Conservation (phyloP, 805 yeast genomes). For the Yamadazyma ubonensis region DNA sequence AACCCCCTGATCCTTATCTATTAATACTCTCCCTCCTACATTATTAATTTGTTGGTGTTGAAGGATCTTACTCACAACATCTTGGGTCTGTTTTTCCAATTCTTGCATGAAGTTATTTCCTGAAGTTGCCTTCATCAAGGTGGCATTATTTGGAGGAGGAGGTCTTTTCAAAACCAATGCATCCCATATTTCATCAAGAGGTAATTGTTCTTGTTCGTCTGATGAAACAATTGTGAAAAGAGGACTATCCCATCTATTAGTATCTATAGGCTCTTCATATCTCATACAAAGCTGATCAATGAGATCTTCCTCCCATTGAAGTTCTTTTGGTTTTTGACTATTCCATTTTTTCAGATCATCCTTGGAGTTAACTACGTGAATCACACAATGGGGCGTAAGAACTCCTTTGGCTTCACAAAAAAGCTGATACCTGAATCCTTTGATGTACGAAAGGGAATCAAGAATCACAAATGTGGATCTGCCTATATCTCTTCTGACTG, state of each 20-base stretch:
- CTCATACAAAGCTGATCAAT: conserved; percentile 73
- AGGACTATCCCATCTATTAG: conserved; percentile 93
- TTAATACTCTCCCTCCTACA: conserved; percentile 50
- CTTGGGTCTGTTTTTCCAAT: conserved; percentile 68
- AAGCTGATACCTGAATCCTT: conserved; percentile 92
- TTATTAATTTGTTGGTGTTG: conserved; percentile 57
- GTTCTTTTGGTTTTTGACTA: conserved; percentile 22
- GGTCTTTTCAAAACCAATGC: conserved; percentile 59
- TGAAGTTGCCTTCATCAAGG: conserved; percentile 76
- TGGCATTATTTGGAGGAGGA: conserved; percentile 80
- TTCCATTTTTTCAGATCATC: conserved; percentile 68
- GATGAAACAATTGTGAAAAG: conserved; percentile 65
- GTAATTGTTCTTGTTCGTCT: conserved; percentile 47
- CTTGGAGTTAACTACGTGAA: conserved; percentile 72
- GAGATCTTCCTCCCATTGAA: conserved; percentile 63
- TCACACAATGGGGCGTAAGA: conserved; percentile 76
- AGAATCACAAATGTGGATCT: conserved; percentile 72
- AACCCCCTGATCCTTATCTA: conserved; percentile 43
- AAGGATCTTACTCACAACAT: conserved; percentile 59
- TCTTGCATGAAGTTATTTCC: conserved; percentile 74
- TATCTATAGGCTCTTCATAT: conserved; percentile 89
- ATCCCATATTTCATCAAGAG: conserved; percentile 67
- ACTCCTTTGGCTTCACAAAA: conserved; percentile 90
- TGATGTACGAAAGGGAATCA: conserved; percentile 85
- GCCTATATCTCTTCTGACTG: conserved; percentile 78